Percentiles rank a stretch among this genome's conserved stretches.
Conservation (phyloP, 2,329 filamentous ascomycete genomes). For the Ophiostoma piceae region DNA sequence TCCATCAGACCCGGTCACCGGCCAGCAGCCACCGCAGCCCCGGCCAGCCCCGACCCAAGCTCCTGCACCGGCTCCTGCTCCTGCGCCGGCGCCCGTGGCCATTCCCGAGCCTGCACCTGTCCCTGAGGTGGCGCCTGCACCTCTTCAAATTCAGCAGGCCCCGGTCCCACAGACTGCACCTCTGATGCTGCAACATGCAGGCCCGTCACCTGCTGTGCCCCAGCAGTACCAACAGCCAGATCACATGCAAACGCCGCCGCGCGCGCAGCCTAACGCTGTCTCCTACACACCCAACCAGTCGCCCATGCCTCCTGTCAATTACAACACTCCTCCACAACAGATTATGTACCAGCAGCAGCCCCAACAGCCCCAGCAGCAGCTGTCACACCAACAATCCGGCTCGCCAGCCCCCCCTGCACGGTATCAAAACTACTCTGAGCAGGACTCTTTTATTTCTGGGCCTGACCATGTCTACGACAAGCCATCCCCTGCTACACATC, state of each 20-base stretch:
- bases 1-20: constrained; percentile 68
- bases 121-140: background rate
- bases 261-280: constrained; percentile 43
- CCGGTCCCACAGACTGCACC: background rate
- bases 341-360: constrained; percentile 16
- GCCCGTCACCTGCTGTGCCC: constrained; percentile 39
- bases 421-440: constrained; percentile 22
- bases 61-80: background rate
- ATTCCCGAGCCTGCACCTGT: constrained; percentile 5
- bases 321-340: constrained; percentile 19
- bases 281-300: constrained; percentile 45
- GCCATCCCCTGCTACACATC: constrained; percentile 34
- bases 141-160: background rate
- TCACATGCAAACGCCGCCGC: constrained; percentile 28
- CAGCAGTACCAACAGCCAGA: constrained; percentile 36
- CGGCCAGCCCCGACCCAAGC: constrained; percentile 29
- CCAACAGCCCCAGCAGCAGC: constrained; percentile 15
- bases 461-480: constrained; percentile 46
- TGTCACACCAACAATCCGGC: constrained; percentile 4
- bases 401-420: background rate
- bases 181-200: background rate
- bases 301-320: constrained; percentile 14
- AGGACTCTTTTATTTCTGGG: constrained; percentile 15
- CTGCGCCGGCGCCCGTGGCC: background rate
- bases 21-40: constrained; percentile 43